Evolutionary conservation across 192 early-diverging fungal genomes (phyloP).

Genomic region (Piromyces sp.): DNA sequence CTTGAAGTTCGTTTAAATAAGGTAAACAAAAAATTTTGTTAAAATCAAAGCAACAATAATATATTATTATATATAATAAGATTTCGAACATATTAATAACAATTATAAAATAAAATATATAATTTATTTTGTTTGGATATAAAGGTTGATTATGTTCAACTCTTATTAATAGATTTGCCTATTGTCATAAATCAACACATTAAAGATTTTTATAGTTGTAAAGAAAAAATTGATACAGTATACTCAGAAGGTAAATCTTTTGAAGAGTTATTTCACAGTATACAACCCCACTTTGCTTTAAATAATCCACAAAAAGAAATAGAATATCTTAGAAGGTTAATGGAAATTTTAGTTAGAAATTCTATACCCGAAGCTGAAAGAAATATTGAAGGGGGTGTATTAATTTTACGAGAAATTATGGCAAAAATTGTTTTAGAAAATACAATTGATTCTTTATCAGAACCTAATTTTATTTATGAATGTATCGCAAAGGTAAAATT

Average conservation of each 20-base stretch:
- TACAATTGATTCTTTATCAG: conserved; percentile 6
- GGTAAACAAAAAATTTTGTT: not conserved
- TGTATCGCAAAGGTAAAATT: not conserved
- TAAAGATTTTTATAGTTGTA: conserved; percentile 13
- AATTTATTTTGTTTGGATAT: too few relatives aligned
- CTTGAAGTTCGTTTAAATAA: not conserved
- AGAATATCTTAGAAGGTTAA: conserved; percentile 15
- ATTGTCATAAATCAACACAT: conserved; percentile 12
- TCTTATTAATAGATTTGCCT: conserved; percentile 11
- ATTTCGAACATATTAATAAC: too few relatives aligned
- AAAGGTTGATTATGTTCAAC: conserved; percentile 10
- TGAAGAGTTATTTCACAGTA: conserved; percentile 18
- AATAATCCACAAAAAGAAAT: conserved; percentile 8
- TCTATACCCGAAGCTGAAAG: conserved; percentile 11
- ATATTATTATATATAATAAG: too few relatives aligned
- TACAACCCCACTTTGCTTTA: conserved; percentile 18
- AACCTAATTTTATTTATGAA: conserved; percentile 9
- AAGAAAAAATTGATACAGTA: conserved; percentile 14
- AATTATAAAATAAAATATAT: too few relatives aligned
- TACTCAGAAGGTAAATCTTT: conserved; percentile 16
- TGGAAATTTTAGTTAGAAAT: conserved; percentile 12
- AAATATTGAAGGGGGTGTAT: conserved; percentile 7
- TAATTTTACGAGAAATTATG: conserved; percentile 17
- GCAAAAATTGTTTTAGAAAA: conserved; percentile 7
- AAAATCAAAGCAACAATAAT: too few relatives aligned